Conservation (phyloP, 257 asterid species). For the Craterostigma plantagineum region DNA sequence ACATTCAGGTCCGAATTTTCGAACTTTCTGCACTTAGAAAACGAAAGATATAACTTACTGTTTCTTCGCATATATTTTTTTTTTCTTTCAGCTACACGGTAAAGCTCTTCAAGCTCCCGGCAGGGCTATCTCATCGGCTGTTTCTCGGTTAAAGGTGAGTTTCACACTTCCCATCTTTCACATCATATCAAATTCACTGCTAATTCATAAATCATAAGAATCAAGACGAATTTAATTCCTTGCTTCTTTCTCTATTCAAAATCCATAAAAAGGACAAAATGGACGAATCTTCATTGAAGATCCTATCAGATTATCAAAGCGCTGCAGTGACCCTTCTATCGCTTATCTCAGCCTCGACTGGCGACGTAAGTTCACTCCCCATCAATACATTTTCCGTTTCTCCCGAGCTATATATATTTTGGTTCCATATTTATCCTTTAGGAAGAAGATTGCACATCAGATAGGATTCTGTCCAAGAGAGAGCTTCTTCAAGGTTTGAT, state of each 20-base stretch:
- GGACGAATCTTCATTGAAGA: constrained; percentile 66
- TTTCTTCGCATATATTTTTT: constrained; percentile 1
- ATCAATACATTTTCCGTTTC: neutral
- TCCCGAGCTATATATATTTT: neutral
- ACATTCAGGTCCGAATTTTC: constrained; percentile 54
- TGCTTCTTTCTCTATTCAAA: constrained; percentile 4
- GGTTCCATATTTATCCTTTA: constrained; percentile 10
- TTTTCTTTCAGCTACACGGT: constrained; percentile 41
- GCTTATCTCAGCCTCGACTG: constrained; percentile 54
- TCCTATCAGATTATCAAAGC: constrained; percentile 55
- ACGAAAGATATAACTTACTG: constrained; percentile 1
- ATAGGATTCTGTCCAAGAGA: constrained; percentile 51
- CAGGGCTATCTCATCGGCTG: constrained; percentile 83
- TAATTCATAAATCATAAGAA: neutral
- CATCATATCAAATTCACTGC: neutral
- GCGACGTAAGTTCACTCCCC: constrained; percentile 35
- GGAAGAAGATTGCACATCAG: constrained; percentile 73
- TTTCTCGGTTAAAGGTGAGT: constrained; percentile 60
- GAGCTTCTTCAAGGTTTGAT: constrained; percentile 49
- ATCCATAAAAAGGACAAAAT: constrained; percentile 83
- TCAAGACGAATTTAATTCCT: neutral
- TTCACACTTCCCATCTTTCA: neutral
- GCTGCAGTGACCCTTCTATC: constrained; percentile 62
- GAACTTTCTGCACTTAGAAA: constrained; percentile 1
- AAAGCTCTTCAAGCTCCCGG: constrained; percentile 99